These are phyloP conservation scores for Rubroboletus pulcherrimus DNA, from an alignment of 768 basidiomycete species.

Conservation along the genomic window DNA sequence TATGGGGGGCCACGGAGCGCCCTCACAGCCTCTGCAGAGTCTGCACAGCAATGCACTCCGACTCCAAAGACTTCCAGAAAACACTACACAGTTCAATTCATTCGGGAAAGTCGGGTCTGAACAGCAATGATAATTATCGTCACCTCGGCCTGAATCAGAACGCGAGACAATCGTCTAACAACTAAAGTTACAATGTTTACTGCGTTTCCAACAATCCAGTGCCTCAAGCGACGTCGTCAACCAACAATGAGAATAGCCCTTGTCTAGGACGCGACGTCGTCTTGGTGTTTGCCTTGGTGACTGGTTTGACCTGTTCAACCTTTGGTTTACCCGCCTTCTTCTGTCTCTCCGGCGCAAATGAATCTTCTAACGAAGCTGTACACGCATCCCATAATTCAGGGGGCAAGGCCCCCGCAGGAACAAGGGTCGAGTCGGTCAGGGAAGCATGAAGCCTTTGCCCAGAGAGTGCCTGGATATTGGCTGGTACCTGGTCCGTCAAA, in stretches of 20 bases:
- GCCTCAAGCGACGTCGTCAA: conserved; percentile 34
- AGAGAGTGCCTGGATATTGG: conserved; percentile 50
- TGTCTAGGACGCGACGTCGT: conserved; percentile 8
- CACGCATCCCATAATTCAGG: conserved; percentile 46
- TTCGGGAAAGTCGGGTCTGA: not conserved
- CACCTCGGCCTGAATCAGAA: not conserved
- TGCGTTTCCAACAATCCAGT: not conserved
- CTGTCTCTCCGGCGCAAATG: conserved; percentile 45
- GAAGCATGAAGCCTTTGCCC: conserved; percentile 56
- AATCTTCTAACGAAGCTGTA: conserved; percentile 42
- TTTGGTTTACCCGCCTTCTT: conserved; percentile 43
- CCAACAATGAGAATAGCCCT: conserved; percentile 41
- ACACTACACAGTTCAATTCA: too few species aligned
- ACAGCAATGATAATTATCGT: not conserved
- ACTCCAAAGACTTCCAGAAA: too few species aligned
- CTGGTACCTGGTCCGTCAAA: conserved; percentile 45
- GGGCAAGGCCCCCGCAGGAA: conserved; percentile 24
- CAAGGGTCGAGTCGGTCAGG: conserved; percentile 35
- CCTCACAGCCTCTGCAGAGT: not conserved
- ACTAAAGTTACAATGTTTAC: not conserved
- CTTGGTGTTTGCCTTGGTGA: conserved; percentile 23
- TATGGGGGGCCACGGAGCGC: too few species aligned
- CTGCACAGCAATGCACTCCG: not conserved
- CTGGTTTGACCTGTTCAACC: conserved; percentile 12
- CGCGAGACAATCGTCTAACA: not conserved